A percentile compares a stretch with the other conserved stretches of the same genome.
Evolutionary conservation across 2,329 filamentous ascomycete species (phyloP).

Genomic region (Bipolaris zeicola): DNA sequence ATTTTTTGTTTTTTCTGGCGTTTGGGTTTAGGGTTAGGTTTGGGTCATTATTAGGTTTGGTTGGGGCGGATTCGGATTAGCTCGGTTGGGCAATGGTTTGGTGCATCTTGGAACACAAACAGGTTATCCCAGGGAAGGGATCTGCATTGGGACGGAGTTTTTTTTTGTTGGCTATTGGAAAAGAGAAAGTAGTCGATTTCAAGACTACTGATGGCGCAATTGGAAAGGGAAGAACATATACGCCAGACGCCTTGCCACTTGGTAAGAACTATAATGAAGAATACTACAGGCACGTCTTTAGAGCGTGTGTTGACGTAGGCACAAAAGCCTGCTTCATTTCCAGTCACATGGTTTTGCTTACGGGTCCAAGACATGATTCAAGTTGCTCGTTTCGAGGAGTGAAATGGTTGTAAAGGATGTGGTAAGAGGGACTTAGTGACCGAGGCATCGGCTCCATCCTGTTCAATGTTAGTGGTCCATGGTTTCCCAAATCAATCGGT

Average conservation of each 20-base stretch:
- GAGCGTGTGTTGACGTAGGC: neutral
- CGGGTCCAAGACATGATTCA: neutral
- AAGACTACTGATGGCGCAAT: neutral
- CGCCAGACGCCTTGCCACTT: conserved; percentile 14
- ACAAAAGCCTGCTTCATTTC: neutral
- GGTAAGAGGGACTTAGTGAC: conserved; percentile 21
- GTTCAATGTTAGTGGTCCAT: conserved; percentile 22
- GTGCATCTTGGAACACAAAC: neutral
- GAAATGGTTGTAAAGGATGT: neutral
- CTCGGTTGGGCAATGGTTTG: neutral
- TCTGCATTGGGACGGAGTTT: conserved; percentile 17
- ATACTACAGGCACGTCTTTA: neutral
- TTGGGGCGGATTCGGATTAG: neutral
- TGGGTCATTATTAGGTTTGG: neutral
- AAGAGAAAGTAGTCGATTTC: conserved; percentile 1
- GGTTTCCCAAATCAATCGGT: neutral
- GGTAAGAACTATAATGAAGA: conserved; percentile 12
- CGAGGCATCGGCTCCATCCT: conserved; percentile 49
- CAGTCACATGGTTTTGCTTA: neutral
- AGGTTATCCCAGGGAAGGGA: conserved; percentile 3
- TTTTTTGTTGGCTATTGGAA: neutral
- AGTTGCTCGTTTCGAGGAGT: neutral
- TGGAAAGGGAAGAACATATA: neutral
- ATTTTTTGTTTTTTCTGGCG: conserved; percentile 7
- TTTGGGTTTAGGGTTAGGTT: neutral